Evolutionary conservation across 352 stramenopile genomes (phyloP).

Genomic region (Phytophthora macrochlamydospora): DNA sequence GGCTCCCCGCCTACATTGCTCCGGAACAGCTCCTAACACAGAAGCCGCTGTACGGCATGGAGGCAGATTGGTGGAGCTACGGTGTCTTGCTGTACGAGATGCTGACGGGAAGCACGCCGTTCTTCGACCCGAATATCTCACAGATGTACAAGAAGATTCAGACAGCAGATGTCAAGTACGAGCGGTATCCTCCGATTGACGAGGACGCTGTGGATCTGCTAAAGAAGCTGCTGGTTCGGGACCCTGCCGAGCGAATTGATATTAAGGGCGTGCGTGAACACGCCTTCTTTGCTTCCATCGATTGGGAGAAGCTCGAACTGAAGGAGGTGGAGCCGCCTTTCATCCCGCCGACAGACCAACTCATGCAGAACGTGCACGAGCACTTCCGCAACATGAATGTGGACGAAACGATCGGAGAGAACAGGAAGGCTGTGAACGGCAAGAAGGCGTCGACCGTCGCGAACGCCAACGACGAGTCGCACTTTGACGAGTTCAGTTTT

Average conservation of each 20-base stretch:
- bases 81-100: conserved; percentile 92
- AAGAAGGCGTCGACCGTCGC: conserved; percentile 52
- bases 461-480: conserved; percentile 61
- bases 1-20: conserved; percentile 88
- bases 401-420: conserved; percentile 77
- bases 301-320: conserved; percentile 74
- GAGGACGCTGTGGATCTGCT: conserved; percentile 72
- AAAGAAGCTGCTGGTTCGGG: conserved; percentile 76
- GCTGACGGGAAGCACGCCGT: conserved; percentile 88
- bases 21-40: conserved; percentile 84
- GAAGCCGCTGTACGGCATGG: conserved; percentile 87
- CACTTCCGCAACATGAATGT: conserved; percentile 92
- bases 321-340: conserved; percentile 87
- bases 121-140: conserved; percentile 86
- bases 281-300: conserved; percentile 71
- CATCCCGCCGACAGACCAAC: conserved; percentile 74
- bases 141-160: conserved; percentile 92
- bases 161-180: conserved; percentile 85
- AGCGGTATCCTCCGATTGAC: conserved; percentile 68
- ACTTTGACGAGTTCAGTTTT: conserved; percentile 91
- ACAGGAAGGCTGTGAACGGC: conserved; percentile 62
- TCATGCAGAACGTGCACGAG: conserved; percentile 90
- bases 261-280: conserved; percentile 67
- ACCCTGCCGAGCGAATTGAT: conserved; percentile 68
- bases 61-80: conserved; percentile 92